phyloP scores from a whole-genome alignment of 1,284 basidiomycete species.

The Sphagnurus paluster region DNA sequence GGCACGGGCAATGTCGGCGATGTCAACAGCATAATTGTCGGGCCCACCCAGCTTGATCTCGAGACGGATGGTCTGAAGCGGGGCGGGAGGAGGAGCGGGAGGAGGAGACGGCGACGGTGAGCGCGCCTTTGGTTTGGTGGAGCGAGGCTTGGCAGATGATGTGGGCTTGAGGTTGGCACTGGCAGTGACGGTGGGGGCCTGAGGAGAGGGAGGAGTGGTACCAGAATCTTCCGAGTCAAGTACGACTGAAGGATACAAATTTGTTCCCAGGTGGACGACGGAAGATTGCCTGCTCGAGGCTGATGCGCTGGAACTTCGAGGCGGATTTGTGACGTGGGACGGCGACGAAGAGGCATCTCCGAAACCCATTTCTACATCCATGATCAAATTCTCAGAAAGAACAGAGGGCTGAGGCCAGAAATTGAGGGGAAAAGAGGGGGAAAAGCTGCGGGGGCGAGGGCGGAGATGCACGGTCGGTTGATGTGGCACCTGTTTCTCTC shows the following conservation, averaged over 20 bases:
- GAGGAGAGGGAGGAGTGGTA: constrained; percentile 2
- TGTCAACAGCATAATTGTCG: constrained; percentile 71
- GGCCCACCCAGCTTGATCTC: constrained; percentile 70
- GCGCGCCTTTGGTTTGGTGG: constrained; percentile 46
- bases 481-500: constrained; percentile 18
- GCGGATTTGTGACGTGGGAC: not conserved
- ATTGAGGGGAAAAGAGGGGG: constrained; percentile 6
- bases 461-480: constrained; percentile 10
- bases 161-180: constrained; percentile 1
- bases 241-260: too few species aligned
- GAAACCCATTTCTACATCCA: constrained; percentile 12
- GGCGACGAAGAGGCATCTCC: not conserved
- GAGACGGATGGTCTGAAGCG: constrained; percentile 67
- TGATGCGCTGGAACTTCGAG: not conserved
- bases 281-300: constrained; percentile 3
- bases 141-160: constrained; percentile 34
- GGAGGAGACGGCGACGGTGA: constrained; percentile 64
- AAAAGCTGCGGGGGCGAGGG: constrained; percentile 6
- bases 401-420: not conserved
- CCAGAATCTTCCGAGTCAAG: too few species aligned
- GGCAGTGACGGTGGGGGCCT: constrained; percentile 1
- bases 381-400: not conserved
- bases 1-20: constrained; percentile 55
- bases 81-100: constrained; percentile 50
- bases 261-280: too few species aligned